Conservation (phyloP, 257 asterid genomes). For the Jacaranda mimosifolia region DNA sequence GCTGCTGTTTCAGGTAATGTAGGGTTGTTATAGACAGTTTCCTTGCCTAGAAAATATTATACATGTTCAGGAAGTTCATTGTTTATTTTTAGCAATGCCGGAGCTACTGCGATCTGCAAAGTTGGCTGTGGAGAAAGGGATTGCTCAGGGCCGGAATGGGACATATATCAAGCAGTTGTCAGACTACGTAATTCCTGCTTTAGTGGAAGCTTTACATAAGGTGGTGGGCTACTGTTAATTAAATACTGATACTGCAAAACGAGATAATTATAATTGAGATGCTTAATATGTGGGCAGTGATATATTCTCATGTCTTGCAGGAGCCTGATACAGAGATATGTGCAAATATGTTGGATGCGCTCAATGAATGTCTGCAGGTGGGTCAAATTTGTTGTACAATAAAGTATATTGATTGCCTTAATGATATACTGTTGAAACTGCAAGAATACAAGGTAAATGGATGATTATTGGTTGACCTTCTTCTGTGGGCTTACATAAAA, state of each 20-base stretch:
- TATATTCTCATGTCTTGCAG: slow-evolving; percentile 53
- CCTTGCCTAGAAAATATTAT: not conserved
- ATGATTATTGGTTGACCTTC: not conserved
- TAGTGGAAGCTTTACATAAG: slow-evolving; percentile 92
- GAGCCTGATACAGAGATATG: slow-evolving; percentile 97
- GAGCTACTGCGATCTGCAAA: slow-evolving; percentile 93
- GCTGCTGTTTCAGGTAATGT: slow-evolving; percentile 96
- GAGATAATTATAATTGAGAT: not conserved
- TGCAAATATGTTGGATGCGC: slow-evolving; percentile 85
- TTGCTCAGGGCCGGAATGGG: slow-evolving; percentile 89
- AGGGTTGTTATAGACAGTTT: slow-evolving; percentile 9
- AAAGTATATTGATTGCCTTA: not conserved
- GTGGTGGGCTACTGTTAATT: slow-evolving; percentile 37
- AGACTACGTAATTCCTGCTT: slow-evolving; percentile 77
- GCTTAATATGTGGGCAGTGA: slow-evolving; percentile 36
- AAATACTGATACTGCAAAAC: not conserved
- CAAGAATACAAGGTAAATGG: not conserved
- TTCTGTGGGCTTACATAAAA: not conserved
- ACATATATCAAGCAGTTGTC: slow-evolving; percentile 79
- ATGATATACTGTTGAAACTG: slow-evolving; percentile 20
- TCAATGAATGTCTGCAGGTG: slow-evolving; percentile 94
- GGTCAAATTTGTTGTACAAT: slow-evolving; percentile 27
- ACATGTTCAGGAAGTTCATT: slow-evolving; percentile 32
- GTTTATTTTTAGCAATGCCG: slow-evolving; percentile 74
- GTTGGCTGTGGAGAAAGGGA: slow-evolving; percentile 92